Base-by-base conservation (phyloP, 495 filamentous ascomycete species). In the Trichoderma reesei region DNA sequence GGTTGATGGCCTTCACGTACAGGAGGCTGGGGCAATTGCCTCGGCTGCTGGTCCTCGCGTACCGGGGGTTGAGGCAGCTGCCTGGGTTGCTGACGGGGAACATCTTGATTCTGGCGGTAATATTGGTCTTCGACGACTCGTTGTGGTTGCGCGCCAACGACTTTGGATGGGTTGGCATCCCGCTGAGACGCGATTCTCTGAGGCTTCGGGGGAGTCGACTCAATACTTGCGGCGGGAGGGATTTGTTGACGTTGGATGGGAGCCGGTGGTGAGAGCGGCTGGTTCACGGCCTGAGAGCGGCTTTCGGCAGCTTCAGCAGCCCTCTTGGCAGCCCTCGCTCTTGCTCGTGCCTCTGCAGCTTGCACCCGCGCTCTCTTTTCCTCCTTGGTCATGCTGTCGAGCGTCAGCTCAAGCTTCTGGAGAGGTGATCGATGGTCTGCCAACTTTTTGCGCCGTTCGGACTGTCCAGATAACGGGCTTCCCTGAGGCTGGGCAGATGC, bases 311-410 rank as follows among this genome's bases (percentile, higher is more conserved):
- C 59, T 31, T 61, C 36, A 26, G 36, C 59, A 41, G 59, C 59
- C 18, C 59, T 38, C 33, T 59, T 67, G 31, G 73, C 77, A 34
- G 74, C 75, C 67, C 73, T 78, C 63, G 83, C 79, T 78, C 85
- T 75, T 70, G 82, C 74, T 71, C 78, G 78, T 61, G 80, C 75
- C 70, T 96, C 92, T 2, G 89, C 88, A 71, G 92, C 86, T 73
- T 91, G 81, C n/a, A 88, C 83, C 59, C 88, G 83, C 3, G 89
- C 89, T 65, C 89, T 82, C 71, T 91, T 96, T 70, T 96, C 92
- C 69, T 95, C 91, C 72, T 96, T 96, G 72, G 87, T 95, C 68
- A 96, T 92, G 72, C 89, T 90, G 72, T 85, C 86, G 64, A 97
- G 79, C 62, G 90, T 91, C 44, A 88, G 84, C 76, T 97, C 94